Conservation (phyloP, 768 basidiomycete species). For the Pleurotus platypus region DNA sequence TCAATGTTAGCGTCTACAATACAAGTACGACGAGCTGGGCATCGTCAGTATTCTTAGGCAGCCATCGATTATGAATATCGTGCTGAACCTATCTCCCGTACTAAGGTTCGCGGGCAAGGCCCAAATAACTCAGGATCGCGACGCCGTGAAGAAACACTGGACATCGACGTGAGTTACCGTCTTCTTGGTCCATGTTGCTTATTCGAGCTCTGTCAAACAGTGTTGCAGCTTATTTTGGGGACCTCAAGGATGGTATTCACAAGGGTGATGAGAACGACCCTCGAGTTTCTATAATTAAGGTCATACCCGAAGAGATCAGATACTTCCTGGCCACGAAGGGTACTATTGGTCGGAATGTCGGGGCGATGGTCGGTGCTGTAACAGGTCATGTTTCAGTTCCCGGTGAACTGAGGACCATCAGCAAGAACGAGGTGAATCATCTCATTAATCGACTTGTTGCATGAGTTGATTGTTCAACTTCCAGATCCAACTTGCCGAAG, state of each 20-base stretch:
- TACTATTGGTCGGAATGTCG: conserved; percentile 50
- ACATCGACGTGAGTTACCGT: conserved; percentile 37
- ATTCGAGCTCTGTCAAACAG: conserved; percentile 27
- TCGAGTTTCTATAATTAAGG: conserved; percentile 73
- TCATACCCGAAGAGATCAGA: conserved; percentile 76
- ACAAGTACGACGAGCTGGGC: conserved; percentile 73
- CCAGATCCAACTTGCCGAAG: conserved; percentile 43
- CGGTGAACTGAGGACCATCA: conserved; percentile 77
- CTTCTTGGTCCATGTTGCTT: background rate
- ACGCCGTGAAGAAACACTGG: conserved; percentile 65
- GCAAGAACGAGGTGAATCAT: conserved; percentile 59
- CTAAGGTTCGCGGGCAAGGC: conserved; percentile 70
- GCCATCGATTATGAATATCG: background rate
- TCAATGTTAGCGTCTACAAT: conserved; percentile 80
- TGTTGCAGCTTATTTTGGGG: conserved; percentile 77
- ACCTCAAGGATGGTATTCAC: conserved; percentile 81
- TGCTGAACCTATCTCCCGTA: too few species aligned
- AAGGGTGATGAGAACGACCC: conserved; percentile 80
- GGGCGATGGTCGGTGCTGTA: conserved; percentile 55
- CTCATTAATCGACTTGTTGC: background rate
- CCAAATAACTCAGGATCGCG: conserved; percentile 57
- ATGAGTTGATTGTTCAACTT: background rate
- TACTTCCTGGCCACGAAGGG: conserved; percentile 75
- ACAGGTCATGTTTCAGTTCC: conserved; percentile 64
- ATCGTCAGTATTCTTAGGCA: conserved; percentile 29